A percentile compares a stretch with the other conserved stretches of the same genome.
Conservation (phyloP, 768 basidiomycete genomes). For the Termitomyces heimii region DNA sequence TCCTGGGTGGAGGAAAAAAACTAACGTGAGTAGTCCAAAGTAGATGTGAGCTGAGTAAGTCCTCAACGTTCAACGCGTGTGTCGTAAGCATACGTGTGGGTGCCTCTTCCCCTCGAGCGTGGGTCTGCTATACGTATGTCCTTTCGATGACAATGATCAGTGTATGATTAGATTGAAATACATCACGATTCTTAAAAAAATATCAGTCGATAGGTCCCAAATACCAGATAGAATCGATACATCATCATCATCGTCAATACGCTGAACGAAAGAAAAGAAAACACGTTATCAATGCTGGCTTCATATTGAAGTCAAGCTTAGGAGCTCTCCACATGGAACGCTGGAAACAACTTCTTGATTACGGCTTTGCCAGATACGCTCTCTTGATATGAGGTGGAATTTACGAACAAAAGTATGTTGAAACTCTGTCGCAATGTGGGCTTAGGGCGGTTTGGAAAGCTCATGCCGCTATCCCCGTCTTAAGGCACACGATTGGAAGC, state of each 20-base stretch:
- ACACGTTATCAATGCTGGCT: background rate
- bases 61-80: background rate
- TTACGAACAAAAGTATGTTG: background rate
- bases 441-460: background rate
- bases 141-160: background rate
- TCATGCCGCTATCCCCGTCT: background rate
- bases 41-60: background rate
- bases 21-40: background rate
- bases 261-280: background rate
- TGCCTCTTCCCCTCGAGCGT: background rate
- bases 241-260: too few relatives aligned
- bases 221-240: background rate
- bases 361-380: background rate
- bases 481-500: background rate
- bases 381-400: background rate
- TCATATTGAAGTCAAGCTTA: conserved; percentile 1
- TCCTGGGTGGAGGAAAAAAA: background rate
- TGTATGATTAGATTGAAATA: background rate
- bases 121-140: background rate
- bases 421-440: background rate
- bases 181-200: background rate
- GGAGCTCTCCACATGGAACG: background rate
- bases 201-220: background rate
- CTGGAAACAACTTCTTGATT: background rate
- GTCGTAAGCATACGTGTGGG: background rate